Evolutionary conservation across 805 yeast species (phyloP).

Genomic region (Jamesozyma spencerorum): DNA sequence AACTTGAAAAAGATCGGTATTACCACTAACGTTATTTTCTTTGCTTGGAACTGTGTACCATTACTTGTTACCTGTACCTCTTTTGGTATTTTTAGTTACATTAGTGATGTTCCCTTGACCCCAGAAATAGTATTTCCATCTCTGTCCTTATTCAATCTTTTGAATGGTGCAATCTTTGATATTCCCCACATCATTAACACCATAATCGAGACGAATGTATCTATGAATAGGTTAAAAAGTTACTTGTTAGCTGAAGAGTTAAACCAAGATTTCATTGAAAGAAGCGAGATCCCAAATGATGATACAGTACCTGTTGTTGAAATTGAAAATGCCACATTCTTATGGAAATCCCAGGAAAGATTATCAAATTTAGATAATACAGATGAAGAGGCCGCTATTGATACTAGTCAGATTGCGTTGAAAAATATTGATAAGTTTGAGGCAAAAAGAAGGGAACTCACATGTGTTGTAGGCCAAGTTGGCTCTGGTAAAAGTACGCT

Average conservation of each 20-base stretch:
- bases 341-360: constrained; percentile 36
- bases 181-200: constrained; percentile 51
- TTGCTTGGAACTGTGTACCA: constrained; percentile 59
- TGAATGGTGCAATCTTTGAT: constrained; percentile 49
- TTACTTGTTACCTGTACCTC: constrained; percentile 54
- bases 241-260: constrained; percentile 41
- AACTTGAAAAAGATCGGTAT: constrained; percentile 43
- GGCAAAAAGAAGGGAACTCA: constrained; percentile 44
- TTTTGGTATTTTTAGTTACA: constrained; percentile 44
- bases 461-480: constrained; percentile 58
- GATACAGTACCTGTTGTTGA: constrained; percentile 29
- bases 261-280: constrained; percentile 32
- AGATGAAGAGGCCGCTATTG: constrained; percentile 38
- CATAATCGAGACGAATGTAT: constrained; percentile 49
- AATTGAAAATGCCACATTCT: constrained; percentile 43
- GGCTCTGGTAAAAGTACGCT: constrained; percentile 61
- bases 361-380: constrained; percentile 8
- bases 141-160: constrained; percentile 47
- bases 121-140: constrained; percentile 67
- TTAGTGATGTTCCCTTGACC: constrained; percentile 42
- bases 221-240: constrained; percentile 43
- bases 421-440: constrained; percentile 37
- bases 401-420: constrained; percentile 42
- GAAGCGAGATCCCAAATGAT: constrained; percentile 16
- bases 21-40: constrained; percentile 37